These are phyloP conservation scores for Testicularia cyperi DNA, from an alignment of 1,284 basidiomycete species.

Conservation along the genomic window DNA sequence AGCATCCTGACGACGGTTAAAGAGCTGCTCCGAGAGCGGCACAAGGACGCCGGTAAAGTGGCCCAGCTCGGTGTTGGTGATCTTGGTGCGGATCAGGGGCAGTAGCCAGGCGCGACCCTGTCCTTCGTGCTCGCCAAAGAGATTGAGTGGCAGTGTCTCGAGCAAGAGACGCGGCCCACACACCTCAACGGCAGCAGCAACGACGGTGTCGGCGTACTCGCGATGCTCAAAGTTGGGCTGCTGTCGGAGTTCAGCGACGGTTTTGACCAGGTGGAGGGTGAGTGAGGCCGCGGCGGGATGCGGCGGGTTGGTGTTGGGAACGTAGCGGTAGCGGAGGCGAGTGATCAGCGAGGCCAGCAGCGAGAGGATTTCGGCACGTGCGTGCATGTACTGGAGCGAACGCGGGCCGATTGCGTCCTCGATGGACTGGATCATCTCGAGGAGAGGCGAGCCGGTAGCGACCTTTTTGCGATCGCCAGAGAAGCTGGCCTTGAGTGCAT, in stretches of 20 bases:
- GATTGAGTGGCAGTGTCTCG: conserved; percentile 76
- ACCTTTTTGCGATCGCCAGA: conserved; percentile 18
- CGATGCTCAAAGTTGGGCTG: conserved; percentile 86
- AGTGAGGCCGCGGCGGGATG: conserved; percentile 68
- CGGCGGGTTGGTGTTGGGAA: conserved; percentile 55
- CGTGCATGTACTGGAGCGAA: conserved; percentile 51
- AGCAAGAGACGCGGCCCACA: conserved; percentile 83
- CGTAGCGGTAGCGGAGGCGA: conserved; percentile 46
- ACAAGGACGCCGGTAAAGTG: conserved; percentile 91
- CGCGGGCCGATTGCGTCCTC: conserved; percentile 52
- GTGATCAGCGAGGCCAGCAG: conserved; percentile 49
- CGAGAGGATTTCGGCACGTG: conserved; percentile 49
- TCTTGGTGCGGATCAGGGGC: conserved; percentile 77
- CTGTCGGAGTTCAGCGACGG: conserved; percentile 74
- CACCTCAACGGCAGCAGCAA: conserved; percentile 79
- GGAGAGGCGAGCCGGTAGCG: conserved; percentile 25
- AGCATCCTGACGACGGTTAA: conserved; percentile 67
- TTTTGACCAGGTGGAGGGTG: conserved; percentile 72
- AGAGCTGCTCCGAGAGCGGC: conserved; percentile 89
- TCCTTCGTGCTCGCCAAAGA: conserved; percentile 64
- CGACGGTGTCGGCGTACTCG: conserved; percentile 78
- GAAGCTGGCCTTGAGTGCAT: conserved; percentile 28
- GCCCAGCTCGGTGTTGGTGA: conserved; percentile 75
- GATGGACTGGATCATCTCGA: conserved; percentile 41
- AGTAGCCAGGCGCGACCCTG: conserved; percentile 82